phyloP scores from a whole-genome alignment of 2,329 filamentous ascomycete genomes.

The Sodiomyces alkalinus region DNA sequence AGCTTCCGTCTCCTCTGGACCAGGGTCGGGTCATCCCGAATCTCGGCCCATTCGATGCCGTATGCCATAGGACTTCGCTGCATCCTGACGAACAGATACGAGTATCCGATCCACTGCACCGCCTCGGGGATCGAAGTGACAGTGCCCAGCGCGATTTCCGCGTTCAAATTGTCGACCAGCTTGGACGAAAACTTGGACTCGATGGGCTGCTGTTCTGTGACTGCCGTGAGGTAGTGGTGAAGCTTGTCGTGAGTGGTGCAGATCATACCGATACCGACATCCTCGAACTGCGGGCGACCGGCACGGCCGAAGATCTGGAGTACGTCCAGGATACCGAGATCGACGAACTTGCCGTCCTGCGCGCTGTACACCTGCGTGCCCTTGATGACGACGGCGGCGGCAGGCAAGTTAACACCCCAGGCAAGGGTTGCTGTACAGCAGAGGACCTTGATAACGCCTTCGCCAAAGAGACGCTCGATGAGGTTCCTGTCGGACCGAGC shows the following conservation, averaged over 20 bases:
- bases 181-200: slow-evolving; percentile 93
- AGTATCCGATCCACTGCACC: slow-evolving; percentile 95
- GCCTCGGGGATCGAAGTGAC: slow-evolving; percentile 90
- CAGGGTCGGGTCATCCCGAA: slow-evolving; percentile 72
- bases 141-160: slow-evolving; percentile 83
- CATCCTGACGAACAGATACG: slow-evolving; percentile 96
- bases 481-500: slow-evolving; percentile 83
- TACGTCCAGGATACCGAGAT: slow-evolving; percentile 90
- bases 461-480: slow-evolving; percentile 82
- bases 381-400: slow-evolving; percentile 94
- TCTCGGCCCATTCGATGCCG: slow-evolving; percentile 89
- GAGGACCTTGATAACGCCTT: slow-evolving; percentile 89
- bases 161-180: slow-evolving; percentile 91
- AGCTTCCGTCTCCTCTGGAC: slow-evolving; percentile 75
- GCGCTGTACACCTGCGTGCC: slow-evolving; percentile 95
- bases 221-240: slow-evolving; percentile 76
- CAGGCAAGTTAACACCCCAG: slow-evolving; percentile 97
- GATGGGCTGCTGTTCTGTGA: slow-evolving; percentile 92
- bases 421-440: slow-evolving; percentile 96
- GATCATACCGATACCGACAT: slow-evolving; percentile 95
- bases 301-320: slow-evolving; percentile 97
- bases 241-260: slow-evolving; percentile 93
- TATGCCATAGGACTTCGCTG: slow-evolving; percentile 80
- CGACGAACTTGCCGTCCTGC: slow-evolving; percentile 91
- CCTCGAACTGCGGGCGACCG: slow-evolving; percentile 92